A percentile compares a stretch with the other conserved stretches of the same genome.
Conservation (phyloP, 129 eudicot species). For the Solidago caesia region DNA sequence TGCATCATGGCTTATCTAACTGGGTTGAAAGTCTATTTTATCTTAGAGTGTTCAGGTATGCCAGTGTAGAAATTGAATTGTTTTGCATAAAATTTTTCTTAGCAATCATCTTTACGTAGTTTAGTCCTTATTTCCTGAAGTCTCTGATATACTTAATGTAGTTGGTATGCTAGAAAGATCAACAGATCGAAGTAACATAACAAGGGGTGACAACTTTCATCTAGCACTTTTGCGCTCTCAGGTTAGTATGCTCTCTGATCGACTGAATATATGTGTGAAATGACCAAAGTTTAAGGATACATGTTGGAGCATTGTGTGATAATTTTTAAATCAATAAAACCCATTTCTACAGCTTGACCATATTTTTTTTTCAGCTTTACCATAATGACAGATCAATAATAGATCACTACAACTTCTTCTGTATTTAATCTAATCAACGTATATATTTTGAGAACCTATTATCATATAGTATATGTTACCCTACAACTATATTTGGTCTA, state of each 20-base stretch:
- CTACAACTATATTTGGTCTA: not conserved
- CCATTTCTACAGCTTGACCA: no score
- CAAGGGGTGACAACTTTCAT: not conserved
- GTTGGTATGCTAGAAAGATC: not conserved
- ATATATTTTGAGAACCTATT: not conserved
- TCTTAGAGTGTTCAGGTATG: constrained; percentile 21
- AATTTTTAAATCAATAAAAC: not conserved
- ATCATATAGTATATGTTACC: not conserved
- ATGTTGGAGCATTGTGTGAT: constrained; percentile 6
- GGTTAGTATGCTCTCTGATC: constrained; percentile 1
- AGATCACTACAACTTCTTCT: no score
- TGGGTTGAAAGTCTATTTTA: constrained; percentile 19
- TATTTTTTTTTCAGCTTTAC: no score
- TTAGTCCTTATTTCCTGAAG: constrained; percentile 2
- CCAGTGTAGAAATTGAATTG: not conserved
- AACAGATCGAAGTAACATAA: constrained; percentile 8
- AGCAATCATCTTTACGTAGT: not conserved
- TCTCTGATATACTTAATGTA: not conserved
- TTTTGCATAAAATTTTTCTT: not conserved
- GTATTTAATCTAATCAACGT: not conserved
- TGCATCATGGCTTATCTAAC: constrained; percentile 16
- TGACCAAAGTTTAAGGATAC: constrained; percentile 4
- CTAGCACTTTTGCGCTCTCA: constrained; percentile 5
- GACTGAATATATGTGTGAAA: constrained; percentile 2
- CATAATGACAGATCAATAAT: no score